These are phyloP conservation scores for Peniophora sp. DNA, from an alignment of 1,284 basidiomycete species.

Conservation along the genomic window DNA sequence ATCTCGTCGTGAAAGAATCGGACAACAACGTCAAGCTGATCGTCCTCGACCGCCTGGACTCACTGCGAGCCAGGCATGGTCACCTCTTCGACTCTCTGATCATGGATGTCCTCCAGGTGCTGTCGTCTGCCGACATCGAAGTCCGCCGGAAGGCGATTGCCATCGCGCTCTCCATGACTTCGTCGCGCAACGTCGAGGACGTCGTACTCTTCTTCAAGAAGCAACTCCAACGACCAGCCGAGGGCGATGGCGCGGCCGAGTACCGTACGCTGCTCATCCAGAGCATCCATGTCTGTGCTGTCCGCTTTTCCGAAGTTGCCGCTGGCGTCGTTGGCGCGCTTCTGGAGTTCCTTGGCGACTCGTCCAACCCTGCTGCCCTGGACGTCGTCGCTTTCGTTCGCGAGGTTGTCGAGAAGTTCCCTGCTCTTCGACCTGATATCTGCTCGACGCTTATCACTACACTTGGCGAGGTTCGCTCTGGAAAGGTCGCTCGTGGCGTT, in stretches of 20 bases:
- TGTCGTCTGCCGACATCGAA: slow-evolving; percentile 93
- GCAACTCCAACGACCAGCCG: slow-evolving; percentile 90
- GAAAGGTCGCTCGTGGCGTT: slow-evolving; percentile 95
- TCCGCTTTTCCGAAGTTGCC: slow-evolving; percentile 98
- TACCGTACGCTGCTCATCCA: slow-evolving; percentile 97
- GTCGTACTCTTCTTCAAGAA: slow-evolving; percentile 97
- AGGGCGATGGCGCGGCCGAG: slow-evolving; percentile 87
- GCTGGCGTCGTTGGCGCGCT: slow-evolving; percentile 94
- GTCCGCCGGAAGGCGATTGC: slow-evolving; percentile 89
- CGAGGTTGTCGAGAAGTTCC: slow-evolving; percentile 98
- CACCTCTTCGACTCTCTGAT: slow-evolving; percentile 89
- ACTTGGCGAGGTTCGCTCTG: slow-evolving; percentile 88
- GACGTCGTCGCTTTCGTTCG: slow-evolving; percentile 96
- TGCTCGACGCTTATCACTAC: slow-evolving; percentile 83
- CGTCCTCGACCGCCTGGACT: slow-evolving; percentile 89
- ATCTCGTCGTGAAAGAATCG: slow-evolving; percentile 89
- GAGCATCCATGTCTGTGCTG: slow-evolving; percentile 93
- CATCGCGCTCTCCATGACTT: slow-evolving; percentile 92
- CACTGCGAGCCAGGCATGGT: slow-evolving; percentile 80
- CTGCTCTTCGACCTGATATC: slow-evolving; percentile 77
- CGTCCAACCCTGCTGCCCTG: slow-evolving; percentile 90
- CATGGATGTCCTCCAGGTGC: slow-evolving; percentile 92
- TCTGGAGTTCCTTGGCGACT: slow-evolving; percentile 98
- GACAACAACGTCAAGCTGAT: slow-evolving; percentile 99
- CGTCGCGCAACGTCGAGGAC: slow-evolving; percentile 95